These are phyloP conservation scores for Lepidium sativum DNA, from an alignment of 345 rosid species.

Conservation along the genomic window DNA sequence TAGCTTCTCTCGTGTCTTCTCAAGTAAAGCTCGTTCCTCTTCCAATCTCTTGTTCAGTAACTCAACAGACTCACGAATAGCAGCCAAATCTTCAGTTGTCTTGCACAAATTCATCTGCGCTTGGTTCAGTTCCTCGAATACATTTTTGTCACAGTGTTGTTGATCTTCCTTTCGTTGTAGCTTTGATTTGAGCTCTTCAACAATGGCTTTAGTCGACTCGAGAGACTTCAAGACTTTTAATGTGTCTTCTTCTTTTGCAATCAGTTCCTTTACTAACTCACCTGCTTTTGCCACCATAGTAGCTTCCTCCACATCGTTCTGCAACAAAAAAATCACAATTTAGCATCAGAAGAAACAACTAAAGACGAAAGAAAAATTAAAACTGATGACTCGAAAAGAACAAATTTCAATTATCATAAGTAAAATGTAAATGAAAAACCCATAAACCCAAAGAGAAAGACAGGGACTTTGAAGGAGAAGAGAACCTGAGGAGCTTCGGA, in stretches of 20 bases:
- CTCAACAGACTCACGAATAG: slow-evolving; percentile 62
- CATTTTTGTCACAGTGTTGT: slow-evolving; percentile 14
- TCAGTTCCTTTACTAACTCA: slow-evolving; percentile 61
- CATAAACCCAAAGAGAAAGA: slow-evolving; percentile 19
- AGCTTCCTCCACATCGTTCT: slow-evolving; percentile 20
- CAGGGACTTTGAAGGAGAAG: not conserved
- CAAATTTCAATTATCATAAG: not conserved
- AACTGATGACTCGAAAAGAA: not conserved
- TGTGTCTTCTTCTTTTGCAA: slow-evolving; percentile 69
- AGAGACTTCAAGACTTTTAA: slow-evolving; percentile 70
- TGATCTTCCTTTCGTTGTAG: slow-evolving; percentile 16
- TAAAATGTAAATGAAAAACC: not conserved
- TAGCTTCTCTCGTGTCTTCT: slow-evolving; percentile 60
- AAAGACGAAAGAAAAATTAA: not conserved
- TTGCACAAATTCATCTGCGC: slow-evolving; percentile 73
- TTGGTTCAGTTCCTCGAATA: slow-evolving; percentile 61
- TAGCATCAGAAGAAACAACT: slow-evolving; percentile 1
- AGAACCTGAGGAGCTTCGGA: slow-evolving; percentile 30
- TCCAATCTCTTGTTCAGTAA: slow-evolving; percentile 61
- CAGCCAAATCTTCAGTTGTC: slow-evolving; percentile 71
- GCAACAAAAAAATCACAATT: not conserved
- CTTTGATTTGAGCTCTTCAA: slow-evolving; percentile 60
- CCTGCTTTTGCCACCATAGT: slow-evolving; percentile 53
- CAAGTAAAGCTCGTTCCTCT: slow-evolving; percentile 52
- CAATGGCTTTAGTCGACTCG: slow-evolving; percentile 50